Percentiles rank a stretch among this genome's conserved stretches.
These are phyloP conservation scores for Cystofilobasidium capitatum DNA, from an alignment of 768 basidiomycete genomes.

Conservation along the genomic window DNA sequence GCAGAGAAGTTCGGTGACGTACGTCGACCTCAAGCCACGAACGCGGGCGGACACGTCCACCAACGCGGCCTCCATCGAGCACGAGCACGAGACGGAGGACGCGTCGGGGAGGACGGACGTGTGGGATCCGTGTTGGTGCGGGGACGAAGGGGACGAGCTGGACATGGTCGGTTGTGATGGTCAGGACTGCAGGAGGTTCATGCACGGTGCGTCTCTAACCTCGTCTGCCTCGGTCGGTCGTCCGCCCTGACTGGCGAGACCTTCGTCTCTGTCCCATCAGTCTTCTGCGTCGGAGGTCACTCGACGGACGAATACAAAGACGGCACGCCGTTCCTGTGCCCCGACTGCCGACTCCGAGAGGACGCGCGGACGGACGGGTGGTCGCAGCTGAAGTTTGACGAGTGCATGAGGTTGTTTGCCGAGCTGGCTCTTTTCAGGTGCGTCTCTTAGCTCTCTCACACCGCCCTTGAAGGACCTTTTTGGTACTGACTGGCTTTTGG, in stretches of 20 bases:
- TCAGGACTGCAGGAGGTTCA: background rate
- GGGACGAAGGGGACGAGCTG: background rate
- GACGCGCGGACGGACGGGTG: background rate
- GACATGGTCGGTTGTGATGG: background rate
- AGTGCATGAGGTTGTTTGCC: background rate
- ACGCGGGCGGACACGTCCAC: no score
- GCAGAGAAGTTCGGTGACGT: no score
- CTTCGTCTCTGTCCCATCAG: no score
- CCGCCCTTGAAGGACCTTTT: background rate
- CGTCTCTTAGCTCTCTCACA: background rate
- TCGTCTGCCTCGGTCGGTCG: background rate
- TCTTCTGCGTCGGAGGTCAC: background rate
- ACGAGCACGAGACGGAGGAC: background rate
- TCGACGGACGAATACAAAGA: background rate
- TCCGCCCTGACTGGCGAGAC: no score
- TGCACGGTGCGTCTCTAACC: background rate
- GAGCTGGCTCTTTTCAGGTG: background rate
- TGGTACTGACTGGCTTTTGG: background rate
- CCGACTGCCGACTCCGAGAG: background rate
- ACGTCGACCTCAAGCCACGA: no score
- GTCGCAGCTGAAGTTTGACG: background rate
- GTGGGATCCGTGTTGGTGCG: slow-evolving; percentile 1
- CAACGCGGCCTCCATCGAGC: background rate
- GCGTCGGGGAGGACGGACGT: background rate
- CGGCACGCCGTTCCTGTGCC: background rate